phyloP scores from a whole-genome alignment of 805 yeast genomes.

The Saccharomyces kudriavzevii region DNA sequence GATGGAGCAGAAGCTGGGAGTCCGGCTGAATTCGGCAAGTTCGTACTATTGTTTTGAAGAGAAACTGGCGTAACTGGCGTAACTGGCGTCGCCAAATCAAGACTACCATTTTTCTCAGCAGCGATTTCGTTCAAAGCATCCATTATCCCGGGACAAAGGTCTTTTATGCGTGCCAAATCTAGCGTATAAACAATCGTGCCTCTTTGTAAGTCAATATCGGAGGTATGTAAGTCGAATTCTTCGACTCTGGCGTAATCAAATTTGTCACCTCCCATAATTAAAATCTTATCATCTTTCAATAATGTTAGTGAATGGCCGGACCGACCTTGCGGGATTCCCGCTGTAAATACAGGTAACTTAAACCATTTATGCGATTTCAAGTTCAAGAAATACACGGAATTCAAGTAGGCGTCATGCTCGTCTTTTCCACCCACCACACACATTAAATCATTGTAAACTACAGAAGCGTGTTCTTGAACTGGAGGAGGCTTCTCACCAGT shows the following conservation, averaged over 20 bases:
- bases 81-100: background rate
- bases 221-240: slow-evolving; percentile 44
- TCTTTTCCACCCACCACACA: slow-evolving; percentile 88
- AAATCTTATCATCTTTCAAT: slow-evolving; percentile 54
- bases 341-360: slow-evolving; percentile 39
- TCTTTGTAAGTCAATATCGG: slow-evolving; percentile 43
- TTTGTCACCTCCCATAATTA: slow-evolving; percentile 89
- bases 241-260: slow-evolving; percentile 52
- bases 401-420: slow-evolving; percentile 57
- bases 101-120: slow-evolving; percentile 2
- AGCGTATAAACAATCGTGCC: slow-evolving; percentile 59
- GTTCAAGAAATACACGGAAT: slow-evolving; percentile 66
- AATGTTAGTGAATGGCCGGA: slow-evolving; percentile 86
- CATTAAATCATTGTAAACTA: slow-evolving; percentile 68
- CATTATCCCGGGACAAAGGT: slow-evolving; percentile 34
- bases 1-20: background rate
- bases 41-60: background rate
- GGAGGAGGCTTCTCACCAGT: slow-evolving; percentile 60
- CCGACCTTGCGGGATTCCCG: slow-evolving; percentile 64
- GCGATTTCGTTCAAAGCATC: slow-evolving; percentile 29
- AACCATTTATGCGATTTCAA: slow-evolving; percentile 67
- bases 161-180: slow-evolving; percentile 38
- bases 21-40: background rate
- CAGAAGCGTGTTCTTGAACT: slow-evolving; percentile 84
- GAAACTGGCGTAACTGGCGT: background rate